Evolutionary conservation across 2,329 filamentous ascomycete genomes (phyloP), one percentile per base, ranked within the genome.

Genomic region (Aspergillus pseudotamarii): DNA sequence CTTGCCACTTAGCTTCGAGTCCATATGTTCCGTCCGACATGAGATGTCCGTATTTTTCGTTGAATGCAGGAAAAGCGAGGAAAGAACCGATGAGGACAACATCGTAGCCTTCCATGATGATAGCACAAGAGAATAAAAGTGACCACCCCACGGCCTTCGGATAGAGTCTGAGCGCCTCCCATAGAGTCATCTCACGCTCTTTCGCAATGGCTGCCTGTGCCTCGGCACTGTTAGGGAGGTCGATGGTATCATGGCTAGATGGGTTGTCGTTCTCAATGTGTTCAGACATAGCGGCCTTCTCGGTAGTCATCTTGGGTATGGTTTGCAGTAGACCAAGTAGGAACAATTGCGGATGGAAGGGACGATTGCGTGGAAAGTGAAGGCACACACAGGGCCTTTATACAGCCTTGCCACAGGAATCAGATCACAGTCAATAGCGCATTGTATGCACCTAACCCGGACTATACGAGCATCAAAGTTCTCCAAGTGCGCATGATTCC

Each of bases 81-180:
- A 80, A 64, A 21, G 59, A 67, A 34, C 67, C 66, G 60, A 80
- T 72, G 23, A 80, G 71, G 8, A 71, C 68, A 8, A 73, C 70
- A 58, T 80, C 76, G 64, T 75, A 79, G 4, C 77, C 78, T 64
- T 79, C 78, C 78, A 80, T 80, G 50, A 78, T 68, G 41, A 80
- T 70, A 34, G 70, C 70, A 0, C 72, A 72, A 8, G 76, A 78
- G 11, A 79, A 60, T 2, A 79, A 59, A 53, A 78, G 59, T 2
- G 74, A 75, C 77, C 77, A 80, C 12, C 63, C 71, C 14, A 78
- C 70, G 6, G 76, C 75, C 56, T 75, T 72, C 5, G 71, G 75
- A 48, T 71, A 73, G 11, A 64, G 57, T 55, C 58, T 61, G 21
- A 72, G 23, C 43, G 68, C 72, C 60, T 77, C 64, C 51, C 65